Evolutionary conservation across 257 asterid genomes (phyloP).

Genomic region (Fraxinus excelsior): DNA sequence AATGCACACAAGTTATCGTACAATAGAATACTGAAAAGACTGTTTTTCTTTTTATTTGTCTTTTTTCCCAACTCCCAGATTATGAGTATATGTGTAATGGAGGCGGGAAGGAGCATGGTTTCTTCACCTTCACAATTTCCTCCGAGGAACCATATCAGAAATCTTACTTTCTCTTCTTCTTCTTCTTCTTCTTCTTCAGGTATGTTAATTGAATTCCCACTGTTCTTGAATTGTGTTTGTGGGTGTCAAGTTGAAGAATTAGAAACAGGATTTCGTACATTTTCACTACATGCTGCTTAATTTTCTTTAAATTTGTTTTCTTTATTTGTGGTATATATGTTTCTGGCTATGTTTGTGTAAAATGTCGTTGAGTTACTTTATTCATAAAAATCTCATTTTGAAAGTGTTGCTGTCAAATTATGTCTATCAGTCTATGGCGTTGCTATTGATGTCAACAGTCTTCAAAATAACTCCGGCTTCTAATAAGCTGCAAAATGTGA

Average conservation of each 20-base stretch:
- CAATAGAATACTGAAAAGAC: background rate
- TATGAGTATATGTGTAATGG: constrained; percentile 40
- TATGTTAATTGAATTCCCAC: constrained; percentile 18
- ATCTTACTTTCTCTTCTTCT: constrained; percentile 37
- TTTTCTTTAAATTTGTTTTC: background rate
- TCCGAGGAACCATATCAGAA: constrained; percentile 51
- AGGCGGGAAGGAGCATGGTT: constrained; percentile 63
- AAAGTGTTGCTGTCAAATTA: background rate
- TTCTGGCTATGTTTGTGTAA: background rate
- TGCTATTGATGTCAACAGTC: no score
- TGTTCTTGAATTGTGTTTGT: background rate
- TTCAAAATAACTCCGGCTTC: no score
- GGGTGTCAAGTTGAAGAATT: no score
- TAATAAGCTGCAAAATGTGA: background rate
- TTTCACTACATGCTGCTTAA: constrained; percentile 1
- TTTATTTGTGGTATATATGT: background rate
- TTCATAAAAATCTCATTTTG: no score
- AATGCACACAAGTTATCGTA: background rate
- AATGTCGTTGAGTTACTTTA: background rate
- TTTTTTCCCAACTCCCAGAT: background rate
- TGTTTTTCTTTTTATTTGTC: background rate
- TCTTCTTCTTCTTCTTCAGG: constrained; percentile 37
- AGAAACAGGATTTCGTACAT: background rate
- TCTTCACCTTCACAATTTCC: constrained; percentile 65
- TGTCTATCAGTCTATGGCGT: background rate